A percentile compares a stretch with the other conserved stretches of the same genome.
Conservation (phyloP, 306 rosid species). For the Castanospermum australe region DNA sequence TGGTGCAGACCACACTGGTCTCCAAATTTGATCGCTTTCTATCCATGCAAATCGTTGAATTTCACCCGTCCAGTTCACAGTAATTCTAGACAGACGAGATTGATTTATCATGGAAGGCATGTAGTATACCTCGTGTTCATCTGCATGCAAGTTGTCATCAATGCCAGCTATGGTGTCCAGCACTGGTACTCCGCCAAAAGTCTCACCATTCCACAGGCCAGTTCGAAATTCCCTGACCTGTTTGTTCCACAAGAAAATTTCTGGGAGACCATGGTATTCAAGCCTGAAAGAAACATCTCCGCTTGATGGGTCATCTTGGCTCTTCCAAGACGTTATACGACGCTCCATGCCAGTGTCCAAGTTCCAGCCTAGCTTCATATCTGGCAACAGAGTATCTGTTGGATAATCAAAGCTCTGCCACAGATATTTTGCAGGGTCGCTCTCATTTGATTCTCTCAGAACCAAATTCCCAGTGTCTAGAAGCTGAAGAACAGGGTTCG, state of each 20-base stretch:
- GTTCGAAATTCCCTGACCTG: slow-evolving; percentile 16
- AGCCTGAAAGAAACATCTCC: slow-evolving; percentile 38
- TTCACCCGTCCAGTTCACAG: background rate
- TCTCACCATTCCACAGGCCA: slow-evolving; percentile 53
- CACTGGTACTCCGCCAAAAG: slow-evolving; percentile 47
- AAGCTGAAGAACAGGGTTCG: slow-evolving; percentile 30
- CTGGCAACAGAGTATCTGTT: slow-evolving; percentile 41
- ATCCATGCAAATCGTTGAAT: slow-evolving; percentile 39
- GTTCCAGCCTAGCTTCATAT: slow-evolving; percentile 52
- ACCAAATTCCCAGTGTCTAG: slow-evolving; percentile 50
- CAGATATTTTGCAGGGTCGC: background rate
- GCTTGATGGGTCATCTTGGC: slow-evolving; percentile 25
- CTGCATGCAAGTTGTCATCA: background rate
- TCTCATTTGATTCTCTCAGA: slow-evolving; percentile 28
- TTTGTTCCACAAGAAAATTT: slow-evolving; percentile 33
- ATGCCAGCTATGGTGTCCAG: slow-evolving; percentile 15
- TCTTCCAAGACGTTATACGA: slow-evolving; percentile 38
- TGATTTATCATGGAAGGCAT: background rate
- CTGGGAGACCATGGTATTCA: slow-evolving; percentile 44
- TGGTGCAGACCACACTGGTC: slow-evolving; percentile 34
- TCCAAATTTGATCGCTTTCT: slow-evolving; percentile 27
- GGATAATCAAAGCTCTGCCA: slow-evolving; percentile 61
- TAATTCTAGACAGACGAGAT: slow-evolving; percentile 25
- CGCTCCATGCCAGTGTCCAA: slow-evolving; percentile 13
- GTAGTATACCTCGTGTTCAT: slow-evolving; percentile 34